Percentiles rank a stretch among this genome's conserved stretches.
These are phyloP conservation scores for Ziziphus jujuba DNA, from an alignment of 306 rosid genomes.

Conservation along the genomic window DNA sequence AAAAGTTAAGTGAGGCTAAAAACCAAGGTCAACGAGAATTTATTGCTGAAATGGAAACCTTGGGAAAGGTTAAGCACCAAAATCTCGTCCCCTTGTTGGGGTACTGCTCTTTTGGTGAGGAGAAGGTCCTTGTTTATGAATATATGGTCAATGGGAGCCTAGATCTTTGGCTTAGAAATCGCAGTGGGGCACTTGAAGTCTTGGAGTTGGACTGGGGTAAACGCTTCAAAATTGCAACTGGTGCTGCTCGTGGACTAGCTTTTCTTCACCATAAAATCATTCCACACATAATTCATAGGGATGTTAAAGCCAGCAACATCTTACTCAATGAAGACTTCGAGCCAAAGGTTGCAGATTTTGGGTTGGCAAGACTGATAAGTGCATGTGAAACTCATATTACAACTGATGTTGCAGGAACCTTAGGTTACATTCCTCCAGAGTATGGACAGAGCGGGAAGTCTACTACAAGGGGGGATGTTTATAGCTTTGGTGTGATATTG, in stretches of 20 bases:
- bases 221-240: constrained; percentile 71
- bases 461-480: constrained; percentile 88
- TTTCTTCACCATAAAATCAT: constrained; percentile 91
- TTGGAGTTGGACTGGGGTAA: constrained; percentile 79
- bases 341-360: constrained; percentile 92
- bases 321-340: constrained; percentile 82
- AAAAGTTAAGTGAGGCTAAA: constrained; percentile 92
- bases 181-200: constrained; percentile 74
- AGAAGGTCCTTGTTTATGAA: constrained; percentile 92
- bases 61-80: constrained; percentile 93
- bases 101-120: constrained; percentile 87
- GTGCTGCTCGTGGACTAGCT: constrained; percentile 80
- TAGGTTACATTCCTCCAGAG: constrained; percentile 98
- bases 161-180: constrained; percentile 90
- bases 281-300: constrained; percentile 97
- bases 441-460: constrained; percentile 97
- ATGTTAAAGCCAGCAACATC: constrained; percentile 90
- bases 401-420: constrained; percentile 95
- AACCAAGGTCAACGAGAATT: constrained; percentile 95
- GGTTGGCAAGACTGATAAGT: constrained; percentile 88
- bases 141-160: constrained; percentile 96
- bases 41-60: constrained; percentile 95
- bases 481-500: constrained; percentile 88
- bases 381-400: constrained; percentile 94
- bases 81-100: constrained; percentile 89